A percentile compares a stretch with the other conserved stretches of the same genome.
Conservation (phyloP, 768 basidiomycete genomes). For the Termitomyces heimii region DNA sequence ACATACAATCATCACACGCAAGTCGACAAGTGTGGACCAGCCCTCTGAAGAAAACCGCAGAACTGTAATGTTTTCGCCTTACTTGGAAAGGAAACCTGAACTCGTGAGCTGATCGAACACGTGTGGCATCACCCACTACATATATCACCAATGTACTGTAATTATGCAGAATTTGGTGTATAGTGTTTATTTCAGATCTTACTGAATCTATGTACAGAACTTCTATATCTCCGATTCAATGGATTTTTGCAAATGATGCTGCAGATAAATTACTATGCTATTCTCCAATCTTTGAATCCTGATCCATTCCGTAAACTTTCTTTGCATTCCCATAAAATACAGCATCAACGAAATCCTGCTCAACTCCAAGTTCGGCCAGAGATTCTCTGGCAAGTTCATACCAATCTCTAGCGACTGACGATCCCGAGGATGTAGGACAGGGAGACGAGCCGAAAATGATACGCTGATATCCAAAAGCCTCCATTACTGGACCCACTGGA, state of each 20-base stretch:
- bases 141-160: background rate
- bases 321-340: constrained; percentile 56
- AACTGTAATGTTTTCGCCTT: background rate
- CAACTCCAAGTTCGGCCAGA: constrained; percentile 72
- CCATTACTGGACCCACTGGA: constrained; percentile 73
- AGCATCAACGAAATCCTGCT: constrained; percentile 70
- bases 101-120: background rate
- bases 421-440: constrained; percentile 39
- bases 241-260: background rate
- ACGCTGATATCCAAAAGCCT: constrained; percentile 80
- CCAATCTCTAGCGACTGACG: constrained; percentile 61
- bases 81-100: background rate
- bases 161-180: too few relatives aligned
- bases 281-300: background rate
- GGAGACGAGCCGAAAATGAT: constrained; percentile 82
- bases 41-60: background rate
- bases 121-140: background rate
- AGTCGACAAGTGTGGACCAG: background rate
- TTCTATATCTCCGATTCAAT: background rate
- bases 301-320: constrained; percentile 33
- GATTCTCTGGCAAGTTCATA: constrained; percentile 77
- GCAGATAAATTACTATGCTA: background rate
- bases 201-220: background rate
- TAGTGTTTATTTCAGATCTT: background rate
- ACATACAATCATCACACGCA: constrained; percentile 9